Percentiles rank a stretch among this genome's conserved stretches.
Evolutionary conservation across 2,329 filamentous ascomycete genomes (phyloP).

Genomic region (Aspergillus costaricaensis): DNA sequence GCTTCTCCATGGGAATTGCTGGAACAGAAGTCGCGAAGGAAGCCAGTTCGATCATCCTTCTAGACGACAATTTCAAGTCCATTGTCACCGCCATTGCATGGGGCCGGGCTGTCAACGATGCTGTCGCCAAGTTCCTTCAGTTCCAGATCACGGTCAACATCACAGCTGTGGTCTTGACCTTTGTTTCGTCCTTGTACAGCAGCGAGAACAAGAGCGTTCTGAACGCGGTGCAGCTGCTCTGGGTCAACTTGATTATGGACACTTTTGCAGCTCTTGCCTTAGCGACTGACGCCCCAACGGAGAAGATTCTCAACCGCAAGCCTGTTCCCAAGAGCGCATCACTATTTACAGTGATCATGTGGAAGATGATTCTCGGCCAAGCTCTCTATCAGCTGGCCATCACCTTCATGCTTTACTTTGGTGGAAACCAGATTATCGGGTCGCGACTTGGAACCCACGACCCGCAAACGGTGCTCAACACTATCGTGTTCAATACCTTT

Average conservation of each 20-base stretch:
- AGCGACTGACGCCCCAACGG: conserved; percentile 85
- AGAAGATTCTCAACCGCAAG: conserved; percentile 77
- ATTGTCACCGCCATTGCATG: conserved; percentile 69
- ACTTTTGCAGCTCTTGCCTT: conserved; percentile 87
- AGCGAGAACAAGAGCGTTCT: conserved; percentile 71
- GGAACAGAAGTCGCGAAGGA: conserved; percentile 70
- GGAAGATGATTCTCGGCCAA: conserved; percentile 98
- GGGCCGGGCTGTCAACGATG: conserved; percentile 70
- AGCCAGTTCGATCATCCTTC: conserved; percentile 67
- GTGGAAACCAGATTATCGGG: conserved; percentile 61
- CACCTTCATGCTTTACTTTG: conserved; percentile 83
- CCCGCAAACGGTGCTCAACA: conserved; percentile 60
- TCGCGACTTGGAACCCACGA: conserved; percentile 54
- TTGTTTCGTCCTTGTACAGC: conserved; percentile 80
- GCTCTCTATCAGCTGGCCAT: conserved; percentile 81
- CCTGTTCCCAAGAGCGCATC: conserved; percentile 73
- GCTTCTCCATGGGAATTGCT: conserved; percentile 68
- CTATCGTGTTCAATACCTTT: conserved; percentile 95
- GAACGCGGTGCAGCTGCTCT: conserved; percentile 86
- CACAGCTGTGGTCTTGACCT: conserved; percentile 83
- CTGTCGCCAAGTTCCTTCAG: conserved; percentile 68
- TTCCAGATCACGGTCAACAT: conserved; percentile 78
- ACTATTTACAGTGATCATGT: conserved; percentile 87
- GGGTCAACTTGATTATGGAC: conserved; percentile 98
- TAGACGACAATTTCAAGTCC: conserved; percentile 66